Base-by-base conservation (phyloP, 805 yeast species). In the Ogataea salicorniae region DNA sequence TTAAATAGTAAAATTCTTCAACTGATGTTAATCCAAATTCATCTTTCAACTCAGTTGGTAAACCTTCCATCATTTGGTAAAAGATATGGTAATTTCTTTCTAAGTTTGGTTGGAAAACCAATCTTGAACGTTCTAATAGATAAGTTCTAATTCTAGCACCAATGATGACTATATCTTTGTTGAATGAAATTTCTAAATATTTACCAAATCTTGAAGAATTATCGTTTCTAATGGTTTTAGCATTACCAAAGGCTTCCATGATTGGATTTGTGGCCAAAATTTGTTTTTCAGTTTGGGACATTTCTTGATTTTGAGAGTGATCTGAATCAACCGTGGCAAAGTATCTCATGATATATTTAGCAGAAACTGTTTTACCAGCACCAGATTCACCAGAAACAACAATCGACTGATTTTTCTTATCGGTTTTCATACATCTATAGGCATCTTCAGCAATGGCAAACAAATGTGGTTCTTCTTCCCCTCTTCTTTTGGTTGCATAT, bases 381-480 rank as follows among this genome's bases (percentile, higher is more conserved):
- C 99, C 99, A 6, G 96, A 87, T 70, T 92, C 99, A 70, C 99
- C 99, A 58, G 91, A 82, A 16, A 92, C 98, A 16, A 92, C 97
- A 53, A 92, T 91, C 1, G 99, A 92, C 70, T 92, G 99, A 70
- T 92, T 91, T 58, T 80, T 76, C 37, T 79, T 73, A 58, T 89
- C 95, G 42, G 83, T 76, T 60, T 87, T 85, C 99, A 92, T 92
- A 63, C 95, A 84, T 59, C 96, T 77, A 66, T 90, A 91, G 6
- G 98, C 97, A 61, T 94, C 97, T 68, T 91, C 98, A 26, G 99
- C 98, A 58, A 92, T 92, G 40, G 97, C 97, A 67, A 92, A 92
- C 63, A 92, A 74, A 73, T 92, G 99, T 5, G 99, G 99, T 60
- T 94, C 98, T 55, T 89, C 79, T 66, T 92, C 98, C 41, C 97